These are phyloP conservation scores for Rhodotorula sp. DNA, from an alignment of 1,284 basidiomycete species.

Conservation along the genomic window DNA sequence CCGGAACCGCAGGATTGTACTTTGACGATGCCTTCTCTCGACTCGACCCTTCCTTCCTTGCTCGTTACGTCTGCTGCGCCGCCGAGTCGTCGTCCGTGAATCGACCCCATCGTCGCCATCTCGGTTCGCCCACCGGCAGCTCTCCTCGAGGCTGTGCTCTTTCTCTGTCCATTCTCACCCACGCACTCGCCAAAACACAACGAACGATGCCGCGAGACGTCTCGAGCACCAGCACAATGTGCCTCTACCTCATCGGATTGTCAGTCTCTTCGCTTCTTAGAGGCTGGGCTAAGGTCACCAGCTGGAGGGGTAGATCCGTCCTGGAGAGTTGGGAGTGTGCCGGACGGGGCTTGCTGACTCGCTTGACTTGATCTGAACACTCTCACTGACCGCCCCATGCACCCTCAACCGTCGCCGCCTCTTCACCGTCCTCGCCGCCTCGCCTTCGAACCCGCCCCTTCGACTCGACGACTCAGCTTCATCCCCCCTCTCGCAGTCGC, in stretches of 20 bases:
- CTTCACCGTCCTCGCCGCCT: not conserved
- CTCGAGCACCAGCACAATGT: not conserved
- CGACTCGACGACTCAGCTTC: not conserved
- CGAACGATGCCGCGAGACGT: not conserved
- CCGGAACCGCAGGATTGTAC: not conserved
- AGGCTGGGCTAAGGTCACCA: too few relatives aligned
- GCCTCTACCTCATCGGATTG: constrained; percentile 24
- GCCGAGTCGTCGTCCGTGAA: not conserved
- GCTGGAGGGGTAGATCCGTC: too few relatives aligned
- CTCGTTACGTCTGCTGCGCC: too few relatives aligned
- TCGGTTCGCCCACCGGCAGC: too few relatives aligned
- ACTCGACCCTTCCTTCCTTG: not conserved
- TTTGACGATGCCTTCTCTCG: not conserved
- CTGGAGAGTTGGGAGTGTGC: too few relatives aligned
- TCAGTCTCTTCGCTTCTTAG: not conserved
- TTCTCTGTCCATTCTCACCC: not conserved
- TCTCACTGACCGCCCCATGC: too few relatives aligned
- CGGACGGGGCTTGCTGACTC: too few relatives aligned
- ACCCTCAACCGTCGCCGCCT: not conserved
- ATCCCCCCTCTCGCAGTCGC: constrained; percentile 12
- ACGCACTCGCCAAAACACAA: not conserved
- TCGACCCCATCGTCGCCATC: not conserved
- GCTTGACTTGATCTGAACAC: too few relatives aligned
- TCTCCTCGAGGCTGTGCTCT: too few relatives aligned
- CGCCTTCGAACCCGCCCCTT: not conserved